Evolutionary conservation across 768 basidiomycete genomes (phyloP), one percentile per base, ranked within the genome.

Genomic region (Mycena maculata): DNA sequence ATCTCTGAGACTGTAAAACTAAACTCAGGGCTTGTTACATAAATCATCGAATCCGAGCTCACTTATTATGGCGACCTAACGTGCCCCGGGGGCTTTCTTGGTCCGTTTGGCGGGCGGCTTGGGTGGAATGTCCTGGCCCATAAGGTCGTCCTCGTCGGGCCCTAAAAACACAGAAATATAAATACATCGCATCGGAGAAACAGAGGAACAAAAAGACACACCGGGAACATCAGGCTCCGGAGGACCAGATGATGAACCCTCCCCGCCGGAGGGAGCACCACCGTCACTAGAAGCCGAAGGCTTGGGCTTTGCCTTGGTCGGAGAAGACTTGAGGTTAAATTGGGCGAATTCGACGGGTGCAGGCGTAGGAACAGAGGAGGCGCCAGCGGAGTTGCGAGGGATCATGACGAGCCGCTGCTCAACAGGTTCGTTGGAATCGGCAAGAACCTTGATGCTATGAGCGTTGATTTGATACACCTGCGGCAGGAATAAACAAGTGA

Each of bases 401-500:
- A 20, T 22, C 8, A 45, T 22, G 7, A 8, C 23, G 49, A 5
- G 27, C 11, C 49, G 49, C 16, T 28, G 22, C 36, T 54, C 52
- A 6, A 38, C 36, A 2, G 22, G 22, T 6, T 22, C n/a, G 13
- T 54, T 33, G 3, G 52, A 38, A 5, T 54, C 52, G n/a, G 33
- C 52, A 3, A 54, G 18, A 15, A 54, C 36, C 15, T 28, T 38
- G 52, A 54, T 38, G 15, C 52, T 54, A 15, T 54, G 52, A 3
- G 36, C 36, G 52, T 54, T 54, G 5, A 54, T 33, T 30, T 54
- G 52, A 22, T 54, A 54, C 4, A 54, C 10, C 52, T 54, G 52
- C 16, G 23, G 23, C 9, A n/a, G 2, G 27, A 15, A 23, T 4
- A 47, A 23, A 4, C 9, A 47, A 16, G n/a, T 8, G 7, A 49